Conservation (phyloP, 1,139 yeast species). For the Kurtzmaniella quercitrusa region DNA sequence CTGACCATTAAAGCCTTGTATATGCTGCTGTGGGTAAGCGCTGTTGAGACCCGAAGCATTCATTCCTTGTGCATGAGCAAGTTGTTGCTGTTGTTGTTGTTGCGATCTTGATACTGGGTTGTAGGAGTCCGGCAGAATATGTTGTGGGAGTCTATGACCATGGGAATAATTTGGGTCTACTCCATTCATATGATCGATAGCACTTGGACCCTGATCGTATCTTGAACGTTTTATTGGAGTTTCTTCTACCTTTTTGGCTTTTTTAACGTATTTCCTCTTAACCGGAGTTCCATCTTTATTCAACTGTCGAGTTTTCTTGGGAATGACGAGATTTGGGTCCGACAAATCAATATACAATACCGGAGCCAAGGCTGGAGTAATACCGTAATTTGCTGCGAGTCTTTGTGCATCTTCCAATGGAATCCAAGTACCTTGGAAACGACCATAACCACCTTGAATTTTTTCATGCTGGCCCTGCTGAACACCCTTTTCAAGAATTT, state of each 20-base stretch:
- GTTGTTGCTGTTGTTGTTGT: slow-evolving; percentile 7
- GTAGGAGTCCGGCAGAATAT: not conserved
- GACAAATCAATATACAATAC: slow-evolving; percentile 46
- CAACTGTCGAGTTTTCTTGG: slow-evolving; percentile 42
- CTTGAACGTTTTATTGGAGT: slow-evolving; percentile 27
- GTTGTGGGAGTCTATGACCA: not conserved
- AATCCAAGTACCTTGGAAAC: slow-evolving; percentile 98
- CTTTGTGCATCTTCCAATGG: slow-evolving; percentile 62
- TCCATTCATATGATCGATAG: slow-evolving; percentile 8
- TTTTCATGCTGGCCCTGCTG: slow-evolving; percentile 85
- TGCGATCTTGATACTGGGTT: slow-evolving; percentile 10
- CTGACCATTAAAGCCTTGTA: slow-evolving; percentile 5
- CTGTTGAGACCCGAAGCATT: slow-evolving; percentile 7
- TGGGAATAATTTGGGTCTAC: not conserved
- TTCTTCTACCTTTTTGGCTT: slow-evolving; percentile 31
- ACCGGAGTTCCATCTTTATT: slow-evolving; percentile 42
- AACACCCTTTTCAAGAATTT: slow-evolving; percentile 87
- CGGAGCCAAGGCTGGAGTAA: slow-evolving; percentile 53
- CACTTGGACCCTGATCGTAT: slow-evolving; percentile 14
- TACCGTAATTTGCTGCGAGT: slow-evolving; percentile 51
- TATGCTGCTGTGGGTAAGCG: slow-evolving; percentile 14
- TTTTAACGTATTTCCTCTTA: slow-evolving; percentile 42
- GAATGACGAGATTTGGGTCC: slow-evolving; percentile 46
- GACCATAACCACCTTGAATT: slow-evolving; percentile 96
- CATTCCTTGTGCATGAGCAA: not conserved